Evolutionary conservation across 257 asterid species (phyloP), one percentile per base, ranked within the genome.

Genomic region (Solanum pinnatisectum): DNA sequence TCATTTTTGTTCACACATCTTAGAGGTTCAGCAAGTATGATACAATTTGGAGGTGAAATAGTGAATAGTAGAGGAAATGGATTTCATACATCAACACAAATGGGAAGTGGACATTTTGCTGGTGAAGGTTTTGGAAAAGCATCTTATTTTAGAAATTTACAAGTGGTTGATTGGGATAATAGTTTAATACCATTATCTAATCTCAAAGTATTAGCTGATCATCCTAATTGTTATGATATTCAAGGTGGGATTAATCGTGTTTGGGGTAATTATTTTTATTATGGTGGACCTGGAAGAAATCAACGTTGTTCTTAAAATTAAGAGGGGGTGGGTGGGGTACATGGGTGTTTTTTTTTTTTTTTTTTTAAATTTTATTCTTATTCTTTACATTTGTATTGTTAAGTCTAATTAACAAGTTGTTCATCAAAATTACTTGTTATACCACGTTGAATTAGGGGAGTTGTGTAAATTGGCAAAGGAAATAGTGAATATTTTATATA

Each of bases 101-200:
- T 93, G 95, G 95, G 95, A 23, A 93, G 93, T 88, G 95, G 95
- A 3, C 95, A 93, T 93, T 93, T 93, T 88, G 90, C 95, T 6
- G 87, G 89, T 13, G 92, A 91, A 91, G 95, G 95, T 6, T 93
- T 91, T 33, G 91, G 91, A 8, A 93, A 91, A 90, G 93, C 95
- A 8, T 91, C 95, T 3, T 93, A 93, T 85, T 93, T 93, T 40
- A 25, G 95, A 12, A 93, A 93, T 88, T 52, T 93, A 22, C 94
- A 93, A 70, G 90, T 91, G 9, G 95, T 93, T 0, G 95, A 93
- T 90, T 93, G 92, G 94, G 94, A 91, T 67, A 93, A 93, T 86
- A 93, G 87, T 71, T 91, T 93, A 59, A 85, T 92, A 35, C 94
- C 95, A 40, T 63, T 91, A 23, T 85, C 94, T 13, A 90, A 91